Base-by-base conservation (phyloP, 2,329 filamentous ascomycete genomes). In the Samsoniella hepiali region DNA sequence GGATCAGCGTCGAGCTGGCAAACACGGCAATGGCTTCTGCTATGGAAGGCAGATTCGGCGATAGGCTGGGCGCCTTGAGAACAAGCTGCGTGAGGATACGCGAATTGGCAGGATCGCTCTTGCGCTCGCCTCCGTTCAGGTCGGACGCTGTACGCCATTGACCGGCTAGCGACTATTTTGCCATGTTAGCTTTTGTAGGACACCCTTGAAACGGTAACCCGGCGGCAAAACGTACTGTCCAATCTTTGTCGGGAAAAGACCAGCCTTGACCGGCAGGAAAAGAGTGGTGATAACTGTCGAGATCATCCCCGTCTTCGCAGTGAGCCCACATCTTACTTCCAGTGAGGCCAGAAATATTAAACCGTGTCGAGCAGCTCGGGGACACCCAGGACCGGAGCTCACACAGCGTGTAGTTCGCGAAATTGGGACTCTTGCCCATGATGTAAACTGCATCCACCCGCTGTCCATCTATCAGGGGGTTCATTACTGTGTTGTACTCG, bases 11-110 rank as follows among this genome's bases (percentile, higher is more conserved):
- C 42, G 84, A 87, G 4, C 86, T 85, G 0, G 84, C 83, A 68
- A 93, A 81, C 0, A 91, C 89, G 0, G 90, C 89, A 0, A 95
- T 72, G 0, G 88, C 88, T 73, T 95, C 91, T 0, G 86, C 87
- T n/a, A 91, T 80, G 2, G 87, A 91, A 0, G 91, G 91, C 0
- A 88, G 73, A 0, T 74, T 70, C 0, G 78, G 73, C 40, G 82
- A 77, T 0, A 91, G 78, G 0, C 63, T 58, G 0, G 75, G 72
- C 4, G 71, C 36, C 0, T 61, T 57, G 0, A 84, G 79, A 5
- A 84, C 79, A 13, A 85, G 73, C 65, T 88, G 81, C 32, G 84
- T 84, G 6, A 76, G 65, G 15, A 88, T 78, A 0, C 85, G 82
- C 17, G 82, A 79, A 66, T 85, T 88, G 45, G 83, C 84, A 0